Evolutionary conservation across 495 filamentous ascomycete species (phyloP).

Genomic region (Annulohypoxylon nitens): DNA sequence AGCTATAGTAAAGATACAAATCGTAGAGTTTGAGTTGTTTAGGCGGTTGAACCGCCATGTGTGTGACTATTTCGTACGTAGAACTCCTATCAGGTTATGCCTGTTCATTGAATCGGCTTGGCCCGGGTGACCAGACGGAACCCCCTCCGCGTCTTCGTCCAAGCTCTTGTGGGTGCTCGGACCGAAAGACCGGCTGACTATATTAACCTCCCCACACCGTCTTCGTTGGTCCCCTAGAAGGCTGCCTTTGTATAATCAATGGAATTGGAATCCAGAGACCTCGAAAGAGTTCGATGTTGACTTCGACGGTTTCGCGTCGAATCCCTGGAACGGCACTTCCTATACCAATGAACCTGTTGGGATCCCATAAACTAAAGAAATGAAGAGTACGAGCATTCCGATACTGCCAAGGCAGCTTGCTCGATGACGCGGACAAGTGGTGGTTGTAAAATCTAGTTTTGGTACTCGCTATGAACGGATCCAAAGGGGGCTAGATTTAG

Average conservation of each 20-base stretch:
- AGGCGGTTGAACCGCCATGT: constrained; percentile 21
- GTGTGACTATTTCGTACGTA: constrained; percentile 33
- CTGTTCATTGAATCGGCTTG: constrained; percentile 23
- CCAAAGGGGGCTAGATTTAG: constrained; percentile 10
- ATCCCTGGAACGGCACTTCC: constrained; percentile 25
- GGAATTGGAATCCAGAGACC: constrained; percentile 33
- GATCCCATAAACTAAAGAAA: constrained; percentile 43
- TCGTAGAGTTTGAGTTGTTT: constrained; percentile 33
- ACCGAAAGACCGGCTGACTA: constrained; percentile 4
- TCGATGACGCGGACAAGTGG: constrained; percentile 37
- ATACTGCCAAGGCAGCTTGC: constrained; percentile 27
- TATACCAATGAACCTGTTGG: constrained; percentile 27
- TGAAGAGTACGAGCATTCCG: constrained; percentile 38
- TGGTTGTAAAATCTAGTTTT: constrained; percentile 22
- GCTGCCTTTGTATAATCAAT: constrained; percentile 35
- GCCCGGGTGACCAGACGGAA: constrained; percentile 8
- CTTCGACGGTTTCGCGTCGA: constrained; percentile 1
- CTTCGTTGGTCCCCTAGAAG: constrained; percentile 14
- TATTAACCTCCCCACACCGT: constrained; percentile 10
- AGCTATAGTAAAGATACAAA: constrained; percentile 48
- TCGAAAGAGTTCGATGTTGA: constrained; percentile 25
- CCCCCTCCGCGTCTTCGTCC: constrained; percentile 13
- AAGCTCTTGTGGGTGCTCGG: constrained; percentile 4
- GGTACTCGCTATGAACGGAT: background rate
- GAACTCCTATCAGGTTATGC: constrained; percentile 32